phyloP scores from a whole-genome alignment of 441 rosid genomes.

The Erodium moschatum region DNA sequence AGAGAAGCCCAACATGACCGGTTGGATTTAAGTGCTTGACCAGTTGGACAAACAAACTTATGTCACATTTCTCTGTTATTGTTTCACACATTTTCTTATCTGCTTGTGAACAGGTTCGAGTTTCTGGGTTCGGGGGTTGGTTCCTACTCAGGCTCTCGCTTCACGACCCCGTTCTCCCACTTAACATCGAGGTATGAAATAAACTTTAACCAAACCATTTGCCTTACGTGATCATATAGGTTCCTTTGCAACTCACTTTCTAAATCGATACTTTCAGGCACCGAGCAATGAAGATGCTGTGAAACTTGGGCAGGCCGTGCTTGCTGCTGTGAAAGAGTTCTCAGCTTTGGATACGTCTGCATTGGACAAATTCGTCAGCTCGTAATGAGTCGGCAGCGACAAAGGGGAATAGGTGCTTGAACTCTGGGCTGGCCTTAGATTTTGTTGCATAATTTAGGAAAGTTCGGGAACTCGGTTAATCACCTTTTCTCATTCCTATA shows the following conservation, averaged over 20 bases:
- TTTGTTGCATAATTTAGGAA: not conserved
- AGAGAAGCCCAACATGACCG: no score
- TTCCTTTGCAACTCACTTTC: not conserved
- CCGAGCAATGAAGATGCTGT: conserved; percentile 64
- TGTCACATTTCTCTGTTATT: not conserved
- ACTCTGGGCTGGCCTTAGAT: not conserved
- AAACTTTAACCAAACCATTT: conserved; percentile 7
- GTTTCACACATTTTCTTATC: not conserved
- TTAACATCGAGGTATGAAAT: conserved; percentile 74
- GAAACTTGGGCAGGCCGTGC: conserved; percentile 63
- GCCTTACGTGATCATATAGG: not conserved
- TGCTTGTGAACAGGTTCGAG: conserved; percentile 50
- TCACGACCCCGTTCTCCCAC: conserved; percentile 97
- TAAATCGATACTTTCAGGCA: conserved; percentile 34
- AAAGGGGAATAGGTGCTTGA: not conserved
- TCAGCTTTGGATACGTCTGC: conserved; percentile 73
- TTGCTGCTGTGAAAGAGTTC: conserved; percentile 57
- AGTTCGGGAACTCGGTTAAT: not conserved
- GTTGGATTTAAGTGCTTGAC: no score
- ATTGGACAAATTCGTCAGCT: conserved; percentile 51
- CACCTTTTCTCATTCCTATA: not conserved
- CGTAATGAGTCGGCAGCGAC: conserved; percentile 19
- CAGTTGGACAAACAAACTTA: no score
- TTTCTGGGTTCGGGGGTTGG: conserved; percentile 93
- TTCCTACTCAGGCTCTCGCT: conserved; percentile 95